Evolutionary conservation across 2,329 filamentous ascomycete genomes (phyloP), one percentile per base, ranked within the genome.

Genomic region (Exserohilum rostratum): DNA sequence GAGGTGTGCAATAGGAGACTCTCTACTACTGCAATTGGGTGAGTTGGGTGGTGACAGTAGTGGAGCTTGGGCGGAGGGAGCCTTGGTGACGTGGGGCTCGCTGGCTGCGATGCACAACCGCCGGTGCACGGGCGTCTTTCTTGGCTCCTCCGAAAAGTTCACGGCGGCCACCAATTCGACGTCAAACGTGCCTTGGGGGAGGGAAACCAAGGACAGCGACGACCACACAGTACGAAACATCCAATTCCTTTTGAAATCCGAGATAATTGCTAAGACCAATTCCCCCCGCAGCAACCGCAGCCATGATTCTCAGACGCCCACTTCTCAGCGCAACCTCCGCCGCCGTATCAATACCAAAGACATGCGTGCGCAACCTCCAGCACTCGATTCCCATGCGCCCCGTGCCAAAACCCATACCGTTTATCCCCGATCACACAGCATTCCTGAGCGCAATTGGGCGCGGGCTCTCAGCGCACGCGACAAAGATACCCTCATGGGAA

Each of bases 371-470:
- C 35, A 61, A 64, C 51, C 69, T 77, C 18, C 77, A 78, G 57
- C 68, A 74, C 55, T 73, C 73, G 45, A 76, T 77, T 27, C 73
- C 76, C 17, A 65, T 73, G 53, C 72, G 71, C 12, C 72, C 71
- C n/a, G 74, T 88, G 25, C 93, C 93, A 2, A 71, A 82, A 20
- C 89, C 92, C 0, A 96, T 89, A 33, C 90, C 91, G 1, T 92
- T 96, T 68, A 87, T 96, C 34, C 93, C 93, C 29, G 88, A 97
- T 73, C 86, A 91, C 35, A 74, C 83, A 65, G 95, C 93, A 13
- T 96, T 99, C 77, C 87, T 98, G 59, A 91, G 85, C 31, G 82
- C 97, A 55, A 97, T 98, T 77, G 95, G 95, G 66, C 93, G 95
- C 60, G 88, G 88, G 66, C 86, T 97, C 67, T 87, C 84, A 69